Evolutionary conservation across 2,329 filamentous ascomycete genomes (phyloP).

Genomic region (Aspergillus fumigatiaffinis): DNA sequence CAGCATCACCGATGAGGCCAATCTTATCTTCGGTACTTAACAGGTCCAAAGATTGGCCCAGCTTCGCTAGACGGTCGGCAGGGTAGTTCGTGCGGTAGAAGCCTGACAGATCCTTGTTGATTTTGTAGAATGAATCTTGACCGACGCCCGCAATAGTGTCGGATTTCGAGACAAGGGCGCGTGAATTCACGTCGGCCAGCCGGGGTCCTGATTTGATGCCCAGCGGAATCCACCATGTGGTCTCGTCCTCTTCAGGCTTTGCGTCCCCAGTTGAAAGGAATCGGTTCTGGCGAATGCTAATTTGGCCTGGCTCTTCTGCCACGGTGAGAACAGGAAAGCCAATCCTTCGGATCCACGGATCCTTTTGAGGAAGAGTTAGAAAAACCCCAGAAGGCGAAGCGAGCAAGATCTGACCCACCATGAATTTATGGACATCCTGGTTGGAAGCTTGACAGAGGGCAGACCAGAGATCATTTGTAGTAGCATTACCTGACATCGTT

Average conservation of each 20-base stretch:
- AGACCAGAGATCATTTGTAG: conserved; percentile 85
- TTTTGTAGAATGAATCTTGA: conserved; percentile 82
- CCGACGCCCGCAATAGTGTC: conserved; percentile 64
- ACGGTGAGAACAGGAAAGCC: conserved; percentile 89
- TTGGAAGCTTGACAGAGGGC: conserved; percentile 84
- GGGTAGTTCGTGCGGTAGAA: conserved; percentile 95
- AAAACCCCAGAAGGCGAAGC: not conserved
- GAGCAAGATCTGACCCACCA: conserved; percentile 49
- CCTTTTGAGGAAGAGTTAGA: conserved; percentile 31
- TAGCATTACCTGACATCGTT: conserved; percentile 60
- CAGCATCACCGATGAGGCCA: conserved; percentile 82
- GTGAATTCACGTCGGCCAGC: conserved; percentile 57
- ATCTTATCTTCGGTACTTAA: conserved; percentile 88
- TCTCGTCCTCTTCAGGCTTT: conserved; percentile 84
- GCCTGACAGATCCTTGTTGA: conserved; percentile 84
- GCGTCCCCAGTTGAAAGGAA: conserved; percentile 92
- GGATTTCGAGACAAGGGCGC: conserved; percentile 71
- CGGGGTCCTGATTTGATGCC: conserved; percentile 73
- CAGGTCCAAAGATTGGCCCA: conserved; percentile 71
- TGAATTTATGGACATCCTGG: conserved; percentile 78
- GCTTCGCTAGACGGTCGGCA: conserved; percentile 72
- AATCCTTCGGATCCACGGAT: conserved; percentile 91
- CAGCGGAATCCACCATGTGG: conserved; percentile 93
- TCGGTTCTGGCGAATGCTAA: conserved; percentile 77
- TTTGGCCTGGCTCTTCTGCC: conserved; percentile 75